Percentiles rank a stretch among this genome's conserved stretches.
Conservation (phyloP, 768 basidiomycete species). For the Daedaleopsis nitida region DNA sequence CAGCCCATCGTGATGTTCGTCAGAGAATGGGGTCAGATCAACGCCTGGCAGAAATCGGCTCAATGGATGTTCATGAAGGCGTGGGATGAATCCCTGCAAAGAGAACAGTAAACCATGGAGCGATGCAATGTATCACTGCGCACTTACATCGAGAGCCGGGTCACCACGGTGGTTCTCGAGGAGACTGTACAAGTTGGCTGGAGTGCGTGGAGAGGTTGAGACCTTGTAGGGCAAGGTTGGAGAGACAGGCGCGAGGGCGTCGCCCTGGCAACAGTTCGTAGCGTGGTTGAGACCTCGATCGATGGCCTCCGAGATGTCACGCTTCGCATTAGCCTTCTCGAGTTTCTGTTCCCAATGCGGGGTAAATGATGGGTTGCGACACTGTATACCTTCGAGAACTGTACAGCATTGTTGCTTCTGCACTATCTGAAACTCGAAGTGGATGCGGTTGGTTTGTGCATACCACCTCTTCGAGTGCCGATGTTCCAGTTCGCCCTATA, state of each 20-base stretch:
- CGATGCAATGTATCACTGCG: too few species aligned
- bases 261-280: background rate
- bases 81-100: conserved; percentile 1
- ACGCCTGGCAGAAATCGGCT: conserved; percentile 30
- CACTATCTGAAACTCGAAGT: conserved; percentile 22
- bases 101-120: too few species aligned
- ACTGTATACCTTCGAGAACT: background rate
- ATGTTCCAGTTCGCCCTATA: conserved; percentile 42
- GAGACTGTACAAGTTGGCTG: conserved; percentile 6
- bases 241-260: background rate
- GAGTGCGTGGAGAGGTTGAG: background rate
- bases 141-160: conserved; percentile 33
- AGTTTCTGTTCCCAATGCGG: conserved; percentile 14
- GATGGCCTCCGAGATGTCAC: conserved; percentile 16
- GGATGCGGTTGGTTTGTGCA: conserved; percentile 35
- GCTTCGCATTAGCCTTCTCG: conserved; percentile 3
- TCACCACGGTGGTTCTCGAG: conserved; percentile 19
- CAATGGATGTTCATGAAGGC: too few species aligned
- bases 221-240: conserved; percentile 25
- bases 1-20: conserved; percentile 15
- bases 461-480: conserved; percentile 39
- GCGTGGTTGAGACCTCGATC: background rate
- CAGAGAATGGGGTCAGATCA: conserved; percentile 30
- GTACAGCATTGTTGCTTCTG: conserved; percentile 20
- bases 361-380: background rate